Percentiles rank a stretch among this genome's conserved stretches.
phyloP scores from a whole-genome alignment of 345 rosid species.

The Brassica rapa region DNA sequence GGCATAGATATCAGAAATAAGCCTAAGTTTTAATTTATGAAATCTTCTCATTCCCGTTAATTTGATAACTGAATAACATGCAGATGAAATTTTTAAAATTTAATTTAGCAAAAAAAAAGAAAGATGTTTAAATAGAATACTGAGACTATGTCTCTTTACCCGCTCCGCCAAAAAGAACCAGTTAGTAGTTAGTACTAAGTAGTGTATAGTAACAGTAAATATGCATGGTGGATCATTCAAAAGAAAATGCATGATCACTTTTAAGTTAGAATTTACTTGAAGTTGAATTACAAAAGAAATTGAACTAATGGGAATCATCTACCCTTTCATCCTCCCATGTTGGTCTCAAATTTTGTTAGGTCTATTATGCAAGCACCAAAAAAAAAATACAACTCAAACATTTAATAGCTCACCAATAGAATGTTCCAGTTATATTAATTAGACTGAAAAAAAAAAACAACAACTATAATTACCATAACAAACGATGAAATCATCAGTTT shows the following conservation, averaged over 20 bases:
- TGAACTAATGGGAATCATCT: not conserved
- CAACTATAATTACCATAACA: slow-evolving; percentile 10
- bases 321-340: not conserved
- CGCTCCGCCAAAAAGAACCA: not conserved
- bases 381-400: not conserved
- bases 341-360: not conserved
- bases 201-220: not conserved
- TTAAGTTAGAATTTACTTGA: not conserved
- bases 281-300: not conserved
- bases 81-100: not conserved
- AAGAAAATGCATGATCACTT: not conserved
- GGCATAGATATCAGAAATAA: not conserved
- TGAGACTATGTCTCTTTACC: not conserved
- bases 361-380: not conserved
- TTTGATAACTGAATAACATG: not conserved
- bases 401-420: not conserved
- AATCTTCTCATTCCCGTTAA: not conserved
- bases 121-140: no score
- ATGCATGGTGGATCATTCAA: not conserved
- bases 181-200: not conserved
- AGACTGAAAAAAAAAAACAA: not conserved
- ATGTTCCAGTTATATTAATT: not conserved
- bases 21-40: not conserved
- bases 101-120: no score
- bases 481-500: slow-evolving; percentile 20